A percentile compares a stretch with the other conserved stretches of the same genome.
phyloP scores from a whole-genome alignment of 108 stramenopile species.

The Nitzschia putrida region DNA sequence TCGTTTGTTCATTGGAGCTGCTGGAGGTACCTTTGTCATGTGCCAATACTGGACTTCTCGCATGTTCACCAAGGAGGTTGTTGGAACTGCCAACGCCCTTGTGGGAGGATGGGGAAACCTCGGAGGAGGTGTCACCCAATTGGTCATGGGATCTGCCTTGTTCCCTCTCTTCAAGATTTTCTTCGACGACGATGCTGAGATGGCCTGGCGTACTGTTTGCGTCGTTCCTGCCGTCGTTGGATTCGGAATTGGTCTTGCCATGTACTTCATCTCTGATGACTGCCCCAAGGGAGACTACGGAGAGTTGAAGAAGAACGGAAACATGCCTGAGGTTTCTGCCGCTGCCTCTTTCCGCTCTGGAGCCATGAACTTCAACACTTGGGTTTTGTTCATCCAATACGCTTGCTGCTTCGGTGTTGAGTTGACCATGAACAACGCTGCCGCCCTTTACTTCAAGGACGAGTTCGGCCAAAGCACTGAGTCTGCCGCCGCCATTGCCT shows the following conservation, averaged over 20 bases:
- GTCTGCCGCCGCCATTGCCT: constrained; percentile 48
- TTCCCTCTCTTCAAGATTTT: constrained; percentile 76
- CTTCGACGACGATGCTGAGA: constrained; percentile 50
- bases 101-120: constrained; percentile 92
- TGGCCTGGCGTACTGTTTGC: constrained; percentile 71
- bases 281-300: constrained; percentile 85
- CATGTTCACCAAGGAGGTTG: constrained; percentile 88
- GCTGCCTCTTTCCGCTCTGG: constrained; percentile 65
- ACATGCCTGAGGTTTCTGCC: constrained; percentile 75
- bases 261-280: constrained; percentile 68
- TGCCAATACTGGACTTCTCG: constrained; percentile 89
- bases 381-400: constrained; percentile 81
- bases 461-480: constrained; percentile 56
- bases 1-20: constrained; percentile 82
- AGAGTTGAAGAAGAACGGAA: constrained; percentile 77
- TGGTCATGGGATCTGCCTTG: constrained; percentile 72
- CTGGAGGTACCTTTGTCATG: constrained; percentile 86
- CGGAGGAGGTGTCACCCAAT: constrained; percentile 83
- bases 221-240: constrained; percentile 73
- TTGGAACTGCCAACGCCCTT: constrained; percentile 89
- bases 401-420: constrained; percentile 92
- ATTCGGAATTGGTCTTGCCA: constrained; percentile 37
- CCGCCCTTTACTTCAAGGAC: constrained; percentile 80
- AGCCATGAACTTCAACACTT: constrained; percentile 77
- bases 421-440: constrained; percentile 86